Evolutionary conservation across 2,329 filamentous ascomycete genomes (phyloP).

Genomic region (Sporothrix humicola): DNA sequence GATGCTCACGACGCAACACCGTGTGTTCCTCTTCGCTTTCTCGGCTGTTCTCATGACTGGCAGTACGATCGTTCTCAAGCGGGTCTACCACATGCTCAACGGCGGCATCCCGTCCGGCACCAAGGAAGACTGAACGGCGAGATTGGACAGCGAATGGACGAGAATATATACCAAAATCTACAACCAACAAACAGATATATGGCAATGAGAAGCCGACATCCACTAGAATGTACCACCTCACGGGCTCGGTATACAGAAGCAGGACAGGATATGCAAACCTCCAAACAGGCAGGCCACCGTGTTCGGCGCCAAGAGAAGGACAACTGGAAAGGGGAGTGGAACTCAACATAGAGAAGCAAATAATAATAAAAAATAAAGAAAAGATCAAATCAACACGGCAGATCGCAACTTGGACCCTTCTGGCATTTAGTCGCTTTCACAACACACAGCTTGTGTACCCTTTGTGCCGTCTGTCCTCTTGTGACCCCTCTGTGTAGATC

Average conservation of each 20-base stretch:
- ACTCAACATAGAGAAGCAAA: neutral
- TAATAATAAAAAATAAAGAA: neutral
- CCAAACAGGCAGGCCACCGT: neutral
- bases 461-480: neutral
- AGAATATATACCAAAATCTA: neutral
- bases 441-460: neutral
- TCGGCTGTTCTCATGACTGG: conserved; percentile 74
- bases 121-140: conserved; percentile 42
- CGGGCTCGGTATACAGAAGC: neutral
- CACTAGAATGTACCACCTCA: neutral
- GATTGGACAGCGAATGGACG: neutral
- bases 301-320: conserved; percentile 8
- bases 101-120: conserved; percentile 53
- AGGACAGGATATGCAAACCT: neutral
- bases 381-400: neutral
- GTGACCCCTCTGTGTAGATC: conserved; percentile 22
- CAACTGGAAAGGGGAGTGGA: neutral
- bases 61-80: conserved; percentile 72
- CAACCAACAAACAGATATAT: neutral
- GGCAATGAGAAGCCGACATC: neutral
- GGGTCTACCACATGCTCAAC: conserved; percentile 71
- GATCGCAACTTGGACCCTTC: neutral
- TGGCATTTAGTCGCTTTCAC: too few species aligned
- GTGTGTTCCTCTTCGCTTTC: conserved; percentile 70
- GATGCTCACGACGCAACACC: conserved; percentile 67